Evolutionary conservation across 140 eudicot species (phyloP), one percentile per base, ranked within the genome.

Genomic region (Eryngium alpinum): DNA sequence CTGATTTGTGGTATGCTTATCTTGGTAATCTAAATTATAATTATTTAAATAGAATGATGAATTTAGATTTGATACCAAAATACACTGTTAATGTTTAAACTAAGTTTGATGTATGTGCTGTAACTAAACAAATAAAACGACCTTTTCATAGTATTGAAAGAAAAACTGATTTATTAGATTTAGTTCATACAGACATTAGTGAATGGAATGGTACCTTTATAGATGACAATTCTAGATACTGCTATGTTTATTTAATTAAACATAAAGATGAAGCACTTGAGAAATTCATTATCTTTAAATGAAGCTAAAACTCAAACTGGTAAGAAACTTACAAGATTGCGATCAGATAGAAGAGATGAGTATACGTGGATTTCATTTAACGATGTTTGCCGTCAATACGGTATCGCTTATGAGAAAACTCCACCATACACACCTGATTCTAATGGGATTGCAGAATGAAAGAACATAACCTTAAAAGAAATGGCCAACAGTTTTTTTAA

Each of bases 201-300:
- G 71, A 65, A 11, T 65, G n/a, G 10, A 13, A 13, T 65, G 71
- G 71, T 0, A 53, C 60, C 60, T 53, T 53, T 53, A 53, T 53
- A 1, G 24, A 59, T 59, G 67, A 21, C 25, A 12, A 27, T 59
- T 59, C 25, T 16, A 59, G 67, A 59, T 59, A 59, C 67, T 59
- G 67, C 1, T 59, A 59, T 59, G 67, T 59, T 59, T 59, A 59
- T 9, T 59, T 59, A 59, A 59, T 59, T 59, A 59, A 59, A 16
- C 25, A 59, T 21, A 59, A 59, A 59, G 67, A 59, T 59, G 67
- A 59, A 59, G 67, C 67, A 59, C 67, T 59, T 59, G 67, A 59
- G 21, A 59, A 59, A 59, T 53, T 53, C 60, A 53, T 53, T 53
- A 53, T 53, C 16, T 53, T 53, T 18, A 53, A 53, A 53, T 53